These are phyloP conservation scores for Musa itinerans DNA, from an alignment of 176 grass and related monocot species.

Conservation along the genomic window DNA sequence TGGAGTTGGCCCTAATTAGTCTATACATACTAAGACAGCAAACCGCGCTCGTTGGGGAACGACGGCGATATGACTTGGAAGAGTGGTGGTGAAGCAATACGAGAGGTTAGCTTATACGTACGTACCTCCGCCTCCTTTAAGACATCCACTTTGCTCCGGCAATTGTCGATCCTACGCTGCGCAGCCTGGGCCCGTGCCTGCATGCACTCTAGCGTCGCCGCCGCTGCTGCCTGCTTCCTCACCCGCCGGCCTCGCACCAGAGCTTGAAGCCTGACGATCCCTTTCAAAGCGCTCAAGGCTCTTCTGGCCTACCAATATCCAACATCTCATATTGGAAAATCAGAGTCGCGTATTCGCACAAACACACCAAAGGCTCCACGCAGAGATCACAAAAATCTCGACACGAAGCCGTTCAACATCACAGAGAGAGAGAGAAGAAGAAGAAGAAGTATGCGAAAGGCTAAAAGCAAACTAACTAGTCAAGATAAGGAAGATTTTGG, in stretches of 20 bases:
- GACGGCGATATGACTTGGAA: too few relatives aligned
- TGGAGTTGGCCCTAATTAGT: too few relatives aligned
- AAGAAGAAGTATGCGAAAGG: too few relatives aligned
- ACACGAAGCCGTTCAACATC: neutral
- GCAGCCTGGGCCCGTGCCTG: conserved; percentile 45
- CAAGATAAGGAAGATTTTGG: too few relatives aligned
- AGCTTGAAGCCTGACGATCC: conserved; percentile 78
- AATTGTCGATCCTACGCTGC: conserved; percentile 15
- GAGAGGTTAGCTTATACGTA: neutral
- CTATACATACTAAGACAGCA: too few relatives aligned
- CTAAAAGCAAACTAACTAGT: too few relatives aligned
- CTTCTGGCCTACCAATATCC: conserved; percentile 44
- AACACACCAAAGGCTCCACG: too few relatives aligned
- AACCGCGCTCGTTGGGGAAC: too few relatives aligned
- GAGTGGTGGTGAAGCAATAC: too few relatives aligned
- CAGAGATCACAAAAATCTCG: neutral
- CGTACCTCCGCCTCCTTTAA: conserved; percentile 66
- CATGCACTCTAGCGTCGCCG: conserved; percentile 62
- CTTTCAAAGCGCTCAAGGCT: conserved; percentile 59
- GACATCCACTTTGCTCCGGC: conserved; percentile 25
- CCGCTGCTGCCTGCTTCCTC: conserved; percentile 61
- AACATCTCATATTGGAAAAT: neutral
- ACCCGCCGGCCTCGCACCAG: conserved; percentile 69
- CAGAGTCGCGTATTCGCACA: neutral
- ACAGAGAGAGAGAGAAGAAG: too few relatives aligned